A percentile compares a stretch with the other conserved stretches of the same genome.
These are phyloP conservation scores for Penicillium sp. DNA, from an alignment of 2,329 filamentous ascomycete species.

Conservation along the genomic window DNA sequence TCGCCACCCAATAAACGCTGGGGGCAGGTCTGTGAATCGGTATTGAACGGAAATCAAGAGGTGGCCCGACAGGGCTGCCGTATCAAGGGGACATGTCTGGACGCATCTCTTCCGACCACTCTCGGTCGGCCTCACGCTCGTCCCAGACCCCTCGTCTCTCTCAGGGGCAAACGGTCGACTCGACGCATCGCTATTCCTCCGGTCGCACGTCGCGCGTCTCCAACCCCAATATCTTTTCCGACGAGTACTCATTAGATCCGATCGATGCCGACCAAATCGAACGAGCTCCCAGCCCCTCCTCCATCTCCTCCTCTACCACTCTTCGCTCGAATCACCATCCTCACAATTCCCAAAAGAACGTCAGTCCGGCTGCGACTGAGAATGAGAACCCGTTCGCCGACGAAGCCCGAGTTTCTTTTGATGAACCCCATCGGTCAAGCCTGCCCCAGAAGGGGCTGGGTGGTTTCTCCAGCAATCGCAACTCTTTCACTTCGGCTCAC, in stretches of 20 bases:
- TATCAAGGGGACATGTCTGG: conserved; percentile 36
- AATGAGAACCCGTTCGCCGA: conserved; percentile 35
- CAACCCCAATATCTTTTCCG: conserved; percentile 46
- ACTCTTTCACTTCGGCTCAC: conserved; percentile 30
- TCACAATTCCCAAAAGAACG: conserved; percentile 23
- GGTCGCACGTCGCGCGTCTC: conserved; percentile 30
- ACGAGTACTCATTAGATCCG: conserved; percentile 45
- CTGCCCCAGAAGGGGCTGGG: conserved; percentile 33
- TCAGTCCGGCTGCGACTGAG: conserved; percentile 22
- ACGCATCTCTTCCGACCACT: conserved; percentile 35
- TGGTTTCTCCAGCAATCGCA: conserved; percentile 27
- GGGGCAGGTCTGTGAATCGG: conserved; percentile 16
- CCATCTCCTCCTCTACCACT: conserved; percentile 32
- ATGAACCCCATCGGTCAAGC: conserved; percentile 32
- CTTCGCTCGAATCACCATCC: conserved; percentile 26
- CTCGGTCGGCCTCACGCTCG: conserved; percentile 33
- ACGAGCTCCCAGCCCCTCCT: conserved; percentile 29
- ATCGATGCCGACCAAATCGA: conserved; percentile 34
- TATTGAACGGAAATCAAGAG: conserved; percentile 29
- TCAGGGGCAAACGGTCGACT: conserved; percentile 23
- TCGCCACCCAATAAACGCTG: conserved; percentile 16
- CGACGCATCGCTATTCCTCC: conserved; percentile 30
- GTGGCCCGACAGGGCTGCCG: conserved; percentile 37
- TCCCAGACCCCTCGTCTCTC: conserved; percentile 25
- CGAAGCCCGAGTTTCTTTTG: conserved; percentile 31